Conservation (phyloP, 2,329 filamentous ascomycete genomes). For the Stylonectria norvegica region DNA sequence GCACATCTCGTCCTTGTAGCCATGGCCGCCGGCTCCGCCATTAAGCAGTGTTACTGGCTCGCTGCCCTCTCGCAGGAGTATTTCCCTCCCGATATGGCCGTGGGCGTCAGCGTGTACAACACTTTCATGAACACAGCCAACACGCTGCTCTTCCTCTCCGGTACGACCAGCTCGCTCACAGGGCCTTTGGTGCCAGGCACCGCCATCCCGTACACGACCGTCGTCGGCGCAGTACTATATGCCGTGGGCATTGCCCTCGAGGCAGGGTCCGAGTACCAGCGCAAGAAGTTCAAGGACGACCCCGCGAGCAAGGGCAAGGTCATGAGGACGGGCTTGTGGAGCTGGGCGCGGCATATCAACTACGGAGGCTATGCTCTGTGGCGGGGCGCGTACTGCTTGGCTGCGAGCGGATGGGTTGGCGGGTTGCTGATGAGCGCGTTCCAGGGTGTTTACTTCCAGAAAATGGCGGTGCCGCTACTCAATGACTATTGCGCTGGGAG, state of each 20-base stretch:
- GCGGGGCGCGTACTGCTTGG: conserved; percentile 33
- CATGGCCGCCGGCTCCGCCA: conserved; percentile 49
- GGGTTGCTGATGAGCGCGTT: conserved; percentile 28
- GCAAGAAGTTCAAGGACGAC: conserved; percentile 39
- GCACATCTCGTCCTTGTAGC: conserved; percentile 48
- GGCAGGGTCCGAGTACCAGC: conserved; percentile 54
- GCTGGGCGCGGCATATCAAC: conserved; percentile 39
- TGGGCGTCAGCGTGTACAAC: conserved; percentile 50
- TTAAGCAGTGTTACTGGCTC: conserved; percentile 58
- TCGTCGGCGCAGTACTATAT: conserved; percentile 50
- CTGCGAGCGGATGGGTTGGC: conserved; percentile 34
- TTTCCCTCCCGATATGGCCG: conserved; percentile 42
- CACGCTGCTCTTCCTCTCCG: conserved; percentile 50
- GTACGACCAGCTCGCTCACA: conserved; percentile 41
- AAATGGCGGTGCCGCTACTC: conserved; percentile 30
- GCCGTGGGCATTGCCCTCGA: conserved; percentile 51
- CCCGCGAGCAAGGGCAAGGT: conserved; percentile 37
- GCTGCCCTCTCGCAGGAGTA: conserved; percentile 45
- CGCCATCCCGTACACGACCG: conserved; percentile 28
- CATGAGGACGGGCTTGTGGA: conserved; percentile 37
- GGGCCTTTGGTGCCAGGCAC: conserved; percentile 20
- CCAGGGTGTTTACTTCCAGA: conserved; percentile 32
- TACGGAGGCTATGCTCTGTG: conserved; percentile 39
- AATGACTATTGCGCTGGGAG: conserved; percentile 36
- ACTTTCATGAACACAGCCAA: conserved; percentile 52